Percentiles rank a stretch among this genome's conserved stretches.
Evolutionary conservation across 176 grass and related monocot species (phyloP).

Genomic region (Eremochloa ophiuroides): DNA sequence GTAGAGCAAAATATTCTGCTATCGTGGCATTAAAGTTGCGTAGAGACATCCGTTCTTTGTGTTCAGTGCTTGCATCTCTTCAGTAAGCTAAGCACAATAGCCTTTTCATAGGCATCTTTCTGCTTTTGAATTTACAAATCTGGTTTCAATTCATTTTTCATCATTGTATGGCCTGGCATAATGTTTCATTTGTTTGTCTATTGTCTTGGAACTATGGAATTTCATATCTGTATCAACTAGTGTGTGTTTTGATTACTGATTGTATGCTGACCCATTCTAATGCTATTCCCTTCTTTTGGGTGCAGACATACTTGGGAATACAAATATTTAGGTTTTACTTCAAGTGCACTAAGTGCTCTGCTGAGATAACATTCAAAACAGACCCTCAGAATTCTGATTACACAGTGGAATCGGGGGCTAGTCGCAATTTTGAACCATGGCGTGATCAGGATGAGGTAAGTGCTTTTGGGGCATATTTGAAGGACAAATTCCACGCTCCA

Average conservation of each 20-base stretch:
- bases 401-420: constrained; percentile 65
- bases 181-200: not conserved
- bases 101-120: not conserved
- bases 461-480: constrained; percentile 12
- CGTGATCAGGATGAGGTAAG: constrained; percentile 53
- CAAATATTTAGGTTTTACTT: constrained; percentile 82
- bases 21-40: not conserved
- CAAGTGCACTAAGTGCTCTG: constrained; percentile 75
- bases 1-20: not conserved
- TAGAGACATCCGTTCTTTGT: not conserved
- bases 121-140: not conserved
- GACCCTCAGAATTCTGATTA: constrained; percentile 86
- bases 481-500: not conserved
- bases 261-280: constrained; percentile 12
- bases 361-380: constrained; percentile 80
- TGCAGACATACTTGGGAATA: constrained; percentile 66
- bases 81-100: not conserved
- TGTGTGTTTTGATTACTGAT: not conserved
- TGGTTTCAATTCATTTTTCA: not conserved
- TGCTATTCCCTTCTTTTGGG: not conserved
- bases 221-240: not conserved
- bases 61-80: not conserved
- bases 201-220: constrained; percentile 11
- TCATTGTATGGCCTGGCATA: not conserved
- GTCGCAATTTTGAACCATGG: constrained; percentile 84